These are phyloP conservation scores for Poterioochromonas sp. DNA, from an alignment of 352 stramenopile species.

Conservation along the genomic window DNA sequence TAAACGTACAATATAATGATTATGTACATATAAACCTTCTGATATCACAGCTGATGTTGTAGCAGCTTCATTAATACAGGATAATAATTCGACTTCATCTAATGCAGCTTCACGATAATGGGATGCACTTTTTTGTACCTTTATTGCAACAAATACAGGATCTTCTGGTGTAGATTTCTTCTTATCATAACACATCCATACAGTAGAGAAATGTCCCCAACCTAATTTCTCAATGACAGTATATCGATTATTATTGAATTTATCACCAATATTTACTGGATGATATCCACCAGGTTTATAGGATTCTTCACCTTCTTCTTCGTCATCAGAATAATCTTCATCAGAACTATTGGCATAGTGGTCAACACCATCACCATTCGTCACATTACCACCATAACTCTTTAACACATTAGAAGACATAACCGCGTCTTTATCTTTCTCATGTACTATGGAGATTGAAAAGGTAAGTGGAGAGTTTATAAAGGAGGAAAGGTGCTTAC, in stretches of 20 bases:
- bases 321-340: slow-evolving; percentile 45
- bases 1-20: slow-evolving; percentile 58
- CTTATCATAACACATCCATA: slow-evolving; percentile 93
- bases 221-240: slow-evolving; percentile 95
- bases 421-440: background rate
- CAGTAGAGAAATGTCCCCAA: slow-evolving; percentile 99
- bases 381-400: background rate
- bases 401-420: background rate
- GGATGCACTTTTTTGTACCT: slow-evolving; percentile 90
- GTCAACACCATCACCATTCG: background rate
- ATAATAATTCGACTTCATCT: slow-evolving; percentile 94
- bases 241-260: slow-evolving; percentile 79
- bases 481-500: background rate
- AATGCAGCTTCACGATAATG: slow-evolving; percentile 95
- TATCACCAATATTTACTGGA: slow-evolving; percentile 76
- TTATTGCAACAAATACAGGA: slow-evolving; percentile 33
- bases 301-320: slow-evolving; percentile 84
- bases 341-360: slow-evolving; percentile 28
- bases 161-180: slow-evolving; percentile 45
- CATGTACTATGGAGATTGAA: background rate
- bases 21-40: slow-evolving; percentile 30
- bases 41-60: background rate
- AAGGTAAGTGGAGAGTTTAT: background rate
- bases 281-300: slow-evolving; percentile 97
- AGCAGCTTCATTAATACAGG: slow-evolving; percentile 44